These are phyloP conservation scores for Aotearoamyces nothofagi DNA, from an alignment of 2,329 filamentous ascomycete genomes.

Conservation along the genomic window DNA sequence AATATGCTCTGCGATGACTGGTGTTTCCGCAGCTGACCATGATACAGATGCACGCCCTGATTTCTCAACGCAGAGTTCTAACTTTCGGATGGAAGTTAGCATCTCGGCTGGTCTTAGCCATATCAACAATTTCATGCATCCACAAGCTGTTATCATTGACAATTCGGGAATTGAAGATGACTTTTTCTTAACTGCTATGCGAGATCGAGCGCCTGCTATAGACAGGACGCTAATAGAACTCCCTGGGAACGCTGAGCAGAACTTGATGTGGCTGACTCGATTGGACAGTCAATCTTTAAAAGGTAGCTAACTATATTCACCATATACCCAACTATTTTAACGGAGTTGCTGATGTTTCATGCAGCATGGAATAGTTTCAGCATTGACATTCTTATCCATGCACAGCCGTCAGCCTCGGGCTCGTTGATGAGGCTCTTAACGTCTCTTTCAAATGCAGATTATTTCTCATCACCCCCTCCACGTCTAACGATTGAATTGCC, in stretches of 20 bases:
- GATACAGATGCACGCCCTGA: slow-evolving; percentile 60
- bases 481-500: slow-evolving; percentile 78
- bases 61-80: slow-evolving; percentile 51
- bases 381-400: slow-evolving; percentile 76
- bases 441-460: slow-evolving; percentile 64
- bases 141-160: slow-evolving; percentile 64
- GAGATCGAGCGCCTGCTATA: slow-evolving; percentile 33
- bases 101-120: slow-evolving; percentile 54
- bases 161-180: slow-evolving; percentile 48
- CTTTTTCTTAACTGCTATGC: slow-evolving; percentile 49
- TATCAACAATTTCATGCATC: slow-evolving; percentile 59
- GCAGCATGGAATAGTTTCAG: slow-evolving; percentile 63
- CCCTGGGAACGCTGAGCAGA: slow-evolving; percentile 43
- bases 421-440: slow-evolving; percentile 62
- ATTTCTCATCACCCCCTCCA: slow-evolving; percentile 51
- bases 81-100: slow-evolving; percentile 50
- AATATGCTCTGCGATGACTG: slow-evolving; percentile 13
- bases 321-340: slow-evolving; percentile 1
- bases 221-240: slow-evolving; percentile 59
- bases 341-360: slow-evolving; percentile 10
- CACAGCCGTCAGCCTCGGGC: slow-evolving; percentile 53
- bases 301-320: slow-evolving; percentile 31
- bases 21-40: slow-evolving; percentile 8
- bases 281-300: slow-evolving; percentile 59
- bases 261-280: slow-evolving; percentile 62